These are phyloP conservation scores for Gossypium australe DNA, from an alignment of 345 rosid genomes.

Conservation along the genomic window DNA sequence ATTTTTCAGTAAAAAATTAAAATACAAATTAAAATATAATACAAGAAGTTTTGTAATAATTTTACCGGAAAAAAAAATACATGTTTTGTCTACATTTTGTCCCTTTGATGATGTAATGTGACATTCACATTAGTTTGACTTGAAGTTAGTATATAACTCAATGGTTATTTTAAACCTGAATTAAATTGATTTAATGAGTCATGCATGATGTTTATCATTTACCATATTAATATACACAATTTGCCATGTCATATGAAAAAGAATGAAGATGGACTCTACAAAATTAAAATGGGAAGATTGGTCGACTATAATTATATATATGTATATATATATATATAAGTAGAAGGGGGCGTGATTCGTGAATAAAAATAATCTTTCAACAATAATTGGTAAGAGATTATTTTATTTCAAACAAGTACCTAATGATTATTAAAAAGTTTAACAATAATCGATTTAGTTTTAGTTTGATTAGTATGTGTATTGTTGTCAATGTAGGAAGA, in stretches of 20 bases:
- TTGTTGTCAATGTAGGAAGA: rapidly evolving
- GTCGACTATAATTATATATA: no score
- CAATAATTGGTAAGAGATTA: not conserved
- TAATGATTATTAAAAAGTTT: not conserved
- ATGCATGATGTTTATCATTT: not conserved
- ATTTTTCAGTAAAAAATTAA: not conserved
- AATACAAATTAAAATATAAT: no score
- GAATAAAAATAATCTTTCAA: not conserved
- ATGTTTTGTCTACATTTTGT: not conserved
- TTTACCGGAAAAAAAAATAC: not conserved
- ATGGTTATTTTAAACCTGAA: not conserved
- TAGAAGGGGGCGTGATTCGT: not conserved
- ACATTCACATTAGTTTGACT: not conserved
- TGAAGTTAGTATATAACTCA: not conserved
- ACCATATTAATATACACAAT: not conserved
- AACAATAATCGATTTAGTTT: not conserved
- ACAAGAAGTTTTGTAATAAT: no score
- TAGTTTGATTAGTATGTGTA: no score
- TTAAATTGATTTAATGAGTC: not conserved
- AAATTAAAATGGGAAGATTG: not conserved
- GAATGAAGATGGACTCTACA: not conserved
- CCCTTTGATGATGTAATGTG: not conserved
- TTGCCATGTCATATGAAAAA: not conserved
- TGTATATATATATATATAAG: no score
- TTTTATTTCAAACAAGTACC: not conserved